Evolutionary conservation across 1,284 basidiomycete genomes (phyloP).

Genomic region (Mycosarcoma maydis): DNA sequence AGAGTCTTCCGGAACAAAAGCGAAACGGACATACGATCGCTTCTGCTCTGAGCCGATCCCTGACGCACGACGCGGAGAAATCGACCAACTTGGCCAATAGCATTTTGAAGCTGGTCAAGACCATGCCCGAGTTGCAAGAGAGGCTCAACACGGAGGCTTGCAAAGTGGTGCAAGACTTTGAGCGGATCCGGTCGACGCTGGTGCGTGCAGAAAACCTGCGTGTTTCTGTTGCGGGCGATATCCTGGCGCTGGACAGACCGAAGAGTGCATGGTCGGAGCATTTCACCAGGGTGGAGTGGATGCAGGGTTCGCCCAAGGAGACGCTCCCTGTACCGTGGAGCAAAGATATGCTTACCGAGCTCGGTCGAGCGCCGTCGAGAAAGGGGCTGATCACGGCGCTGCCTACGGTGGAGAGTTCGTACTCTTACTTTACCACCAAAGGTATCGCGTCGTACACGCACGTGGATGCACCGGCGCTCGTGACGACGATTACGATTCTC

Average conservation of each 20-base stretch:
- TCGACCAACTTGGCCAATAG: slow-evolving; percentile 80
- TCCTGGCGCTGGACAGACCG: slow-evolving; percentile 78
- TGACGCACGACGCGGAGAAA: slow-evolving; percentile 76
- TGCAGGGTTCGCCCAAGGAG: slow-evolving; percentile 4
- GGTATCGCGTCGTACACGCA: slow-evolving; percentile 71
- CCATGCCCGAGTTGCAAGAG: slow-evolving; percentile 79
- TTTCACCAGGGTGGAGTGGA: slow-evolving; percentile 19
- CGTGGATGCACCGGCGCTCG: slow-evolving; percentile 83
- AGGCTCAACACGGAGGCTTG: slow-evolving; percentile 69
- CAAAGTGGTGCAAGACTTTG: slow-evolving; percentile 53
- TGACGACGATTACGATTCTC: slow-evolving; percentile 84
- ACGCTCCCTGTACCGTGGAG: slow-evolving; percentile 78
- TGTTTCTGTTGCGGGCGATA: slow-evolving; percentile 86
- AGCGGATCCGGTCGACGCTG: slow-evolving; percentile 48
- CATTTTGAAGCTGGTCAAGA: slow-evolving; percentile 80
- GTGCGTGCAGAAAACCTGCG: slow-evolving; percentile 79
- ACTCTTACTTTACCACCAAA: slow-evolving; percentile 81
- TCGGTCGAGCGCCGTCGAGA: slow-evolving; percentile 76
- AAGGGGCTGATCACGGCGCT: slow-evolving; percentile 87
- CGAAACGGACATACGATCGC: slow-evolving; percentile 86
- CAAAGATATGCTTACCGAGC: slow-evolving; percentile 76
- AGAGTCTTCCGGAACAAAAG: slow-evolving; percentile 92
- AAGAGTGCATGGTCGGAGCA: slow-evolving; percentile 68
- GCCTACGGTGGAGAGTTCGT: slow-evolving; percentile 93
- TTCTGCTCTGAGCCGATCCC: slow-evolving; percentile 76